phyloP scores from a whole-genome alignment of 2,329 filamentous ascomycete species.

The Hirsutella minnesotensis region DNA sequence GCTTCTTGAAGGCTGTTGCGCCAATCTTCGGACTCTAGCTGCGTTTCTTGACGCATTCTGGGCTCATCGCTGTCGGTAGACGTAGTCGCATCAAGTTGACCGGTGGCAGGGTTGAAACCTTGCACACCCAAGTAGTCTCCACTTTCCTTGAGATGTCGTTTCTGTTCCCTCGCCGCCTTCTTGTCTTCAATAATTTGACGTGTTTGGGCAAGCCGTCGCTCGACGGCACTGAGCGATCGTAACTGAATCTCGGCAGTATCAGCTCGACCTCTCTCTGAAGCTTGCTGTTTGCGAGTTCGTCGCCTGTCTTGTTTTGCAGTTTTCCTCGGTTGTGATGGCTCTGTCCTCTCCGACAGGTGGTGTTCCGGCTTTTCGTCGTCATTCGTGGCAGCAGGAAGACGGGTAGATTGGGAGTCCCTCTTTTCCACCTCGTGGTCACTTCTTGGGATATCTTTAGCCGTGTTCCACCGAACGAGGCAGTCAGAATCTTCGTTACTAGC shows the following conservation, averaged over 20 bases:
- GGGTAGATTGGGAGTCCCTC: neutral
- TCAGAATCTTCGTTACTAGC: conserved; percentile 15
- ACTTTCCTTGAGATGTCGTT: conserved; percentile 37
- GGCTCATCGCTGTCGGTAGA: conserved; percentile 35
- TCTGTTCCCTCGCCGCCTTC: conserved; percentile 19
- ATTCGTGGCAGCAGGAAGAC: no score
- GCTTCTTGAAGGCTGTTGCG: conserved; percentile 20
- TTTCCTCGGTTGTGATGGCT: no score
- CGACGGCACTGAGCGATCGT: neutral
- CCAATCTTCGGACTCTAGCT: conserved; percentile 19
- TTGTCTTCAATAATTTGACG: conserved; percentile 14
- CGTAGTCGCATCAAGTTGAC: conserved; percentile 38
- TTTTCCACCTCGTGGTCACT: neutral
- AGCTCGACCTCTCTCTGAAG: no score
- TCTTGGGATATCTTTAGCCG: conserved; percentile 15
- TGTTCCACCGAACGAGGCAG: conserved; percentile 23
- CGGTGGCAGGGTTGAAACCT: conserved; percentile 45
- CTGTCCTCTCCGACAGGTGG: no score
- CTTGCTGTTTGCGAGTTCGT: no score
- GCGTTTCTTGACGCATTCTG: conserved; percentile 17
- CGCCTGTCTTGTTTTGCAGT: no score
- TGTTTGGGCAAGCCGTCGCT: neutral
- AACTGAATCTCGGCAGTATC: neutral
- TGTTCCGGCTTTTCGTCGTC: no score
- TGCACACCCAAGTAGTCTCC: conserved; percentile 49